These are phyloP conservation scores for Serendipita sp. DNA, from an alignment of 768 basidiomycete species.

Conservation along the genomic window DNA sequence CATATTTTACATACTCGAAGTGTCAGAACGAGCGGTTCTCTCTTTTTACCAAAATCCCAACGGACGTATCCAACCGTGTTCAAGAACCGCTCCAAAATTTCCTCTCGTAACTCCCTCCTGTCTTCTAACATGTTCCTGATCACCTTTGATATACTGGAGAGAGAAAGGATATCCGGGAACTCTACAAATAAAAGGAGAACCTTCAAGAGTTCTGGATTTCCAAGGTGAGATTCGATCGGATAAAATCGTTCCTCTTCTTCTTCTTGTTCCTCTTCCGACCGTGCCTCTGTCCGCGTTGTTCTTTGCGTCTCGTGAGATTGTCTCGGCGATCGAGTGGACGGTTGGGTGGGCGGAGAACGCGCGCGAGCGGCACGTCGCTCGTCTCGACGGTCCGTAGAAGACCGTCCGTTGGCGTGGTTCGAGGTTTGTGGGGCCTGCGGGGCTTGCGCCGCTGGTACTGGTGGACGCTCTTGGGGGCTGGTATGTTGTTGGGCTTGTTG, in stretches of 20 bases:
- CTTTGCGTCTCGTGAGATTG: background rate
- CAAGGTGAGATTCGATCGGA: slow-evolving; percentile 40
- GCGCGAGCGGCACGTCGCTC: too few relatives aligned
- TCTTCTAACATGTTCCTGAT: slow-evolving; percentile 34
- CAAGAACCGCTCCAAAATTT: slow-evolving; percentile 51
- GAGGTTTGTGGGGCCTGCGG: too few relatives aligned
- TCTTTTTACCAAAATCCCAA: slow-evolving; percentile 33
- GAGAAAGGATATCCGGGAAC: slow-evolving; percentile 53
- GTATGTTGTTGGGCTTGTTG: background rate
- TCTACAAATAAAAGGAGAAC: slow-evolving; percentile 37
- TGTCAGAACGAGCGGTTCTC: slow-evolving; percentile 46
- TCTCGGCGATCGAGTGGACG: background rate
- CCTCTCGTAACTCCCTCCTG: slow-evolving; percentile 37
- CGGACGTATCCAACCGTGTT: slow-evolving; percentile 52
- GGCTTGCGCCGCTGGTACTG: background rate
- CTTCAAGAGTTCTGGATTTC: slow-evolving; percentile 34
- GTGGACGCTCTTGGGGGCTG: background rate
- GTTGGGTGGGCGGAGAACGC: background rate
- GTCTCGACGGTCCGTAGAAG: too few relatives aligned
- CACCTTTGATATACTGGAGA: slow-evolving; percentile 40
- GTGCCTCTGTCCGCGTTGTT: background rate
- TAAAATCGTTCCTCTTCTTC: slow-evolving; percentile 5
- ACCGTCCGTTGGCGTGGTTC: too few relatives aligned
- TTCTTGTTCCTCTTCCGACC: background rate
- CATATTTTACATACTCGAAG: slow-evolving; percentile 32